Evolutionary conservation across 768 basidiomycete species (phyloP).

Genomic region (Pleurotus ostreatus): DNA sequence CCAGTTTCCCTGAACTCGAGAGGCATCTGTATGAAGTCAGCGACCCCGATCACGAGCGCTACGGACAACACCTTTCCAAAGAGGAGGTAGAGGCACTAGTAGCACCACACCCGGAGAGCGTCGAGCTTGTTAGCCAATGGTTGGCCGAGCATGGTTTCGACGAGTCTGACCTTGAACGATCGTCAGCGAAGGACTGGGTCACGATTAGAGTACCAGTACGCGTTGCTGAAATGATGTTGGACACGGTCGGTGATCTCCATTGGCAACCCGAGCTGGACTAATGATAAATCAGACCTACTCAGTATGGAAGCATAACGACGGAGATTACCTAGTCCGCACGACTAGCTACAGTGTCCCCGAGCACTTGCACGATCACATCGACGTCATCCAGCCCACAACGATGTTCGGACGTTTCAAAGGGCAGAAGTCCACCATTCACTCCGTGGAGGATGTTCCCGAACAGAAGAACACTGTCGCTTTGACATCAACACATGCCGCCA

Average conservation of each 20-base stretch:
- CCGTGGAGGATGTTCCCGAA: slow-evolving; percentile 30
- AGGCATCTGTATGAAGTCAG: slow-evolving; percentile 54
- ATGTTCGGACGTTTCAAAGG: slow-evolving; percentile 50
- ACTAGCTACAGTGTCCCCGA: slow-evolving; percentile 64
- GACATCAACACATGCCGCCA: slow-evolving; percentile 15
- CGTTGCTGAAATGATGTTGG: slow-evolving; percentile 64
- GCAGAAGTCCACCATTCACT: slow-evolving; percentile 37
- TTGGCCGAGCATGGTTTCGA: slow-evolving; percentile 50
- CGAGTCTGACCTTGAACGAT: slow-evolving; percentile 44
- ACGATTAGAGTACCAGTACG: slow-evolving; percentile 52
- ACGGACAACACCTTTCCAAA: slow-evolving; percentile 57
- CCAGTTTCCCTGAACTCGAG: slow-evolving; percentile 46
- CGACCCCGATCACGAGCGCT: slow-evolving; percentile 49
- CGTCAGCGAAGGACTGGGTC: slow-evolving; percentile 70
- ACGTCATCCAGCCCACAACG: slow-evolving; percentile 71
- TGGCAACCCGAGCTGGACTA: not conserved
- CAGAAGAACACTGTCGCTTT: slow-evolving; percentile 2
- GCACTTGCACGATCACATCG: slow-evolving; percentile 54
- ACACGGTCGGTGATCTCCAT: slow-evolving; percentile 44
- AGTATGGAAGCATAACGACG: slow-evolving; percentile 53
- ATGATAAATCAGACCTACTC: slow-evolving; percentile 47
- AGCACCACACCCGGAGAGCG: slow-evolving; percentile 49
- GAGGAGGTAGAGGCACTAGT: slow-evolving; percentile 61
- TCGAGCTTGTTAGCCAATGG: slow-evolving; percentile 59
- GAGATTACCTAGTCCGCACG: slow-evolving; percentile 59